phyloP scores from a whole-genome alignment of 495 filamentous ascomycete species.

The Daldinia concentrica region DNA sequence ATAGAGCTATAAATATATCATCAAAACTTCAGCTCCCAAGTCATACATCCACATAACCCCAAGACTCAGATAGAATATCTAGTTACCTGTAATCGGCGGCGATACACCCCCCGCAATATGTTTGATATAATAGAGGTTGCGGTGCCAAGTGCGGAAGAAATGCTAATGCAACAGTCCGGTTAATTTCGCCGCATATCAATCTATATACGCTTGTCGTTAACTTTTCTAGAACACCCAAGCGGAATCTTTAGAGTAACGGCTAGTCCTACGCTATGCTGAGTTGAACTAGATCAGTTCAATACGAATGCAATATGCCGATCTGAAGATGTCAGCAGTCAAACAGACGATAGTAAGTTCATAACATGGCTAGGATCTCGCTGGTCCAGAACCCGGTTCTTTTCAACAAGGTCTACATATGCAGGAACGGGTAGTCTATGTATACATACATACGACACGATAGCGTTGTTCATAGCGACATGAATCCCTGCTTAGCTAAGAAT shows the following conservation, averaged over 20 bases:
- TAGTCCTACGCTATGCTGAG: background rate
- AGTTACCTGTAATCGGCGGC: constrained; percentile 14
- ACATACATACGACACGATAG: constrained; percentile 3
- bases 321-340: constrained; percentile 33
- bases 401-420: constrained; percentile 2
- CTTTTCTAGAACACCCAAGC: constrained; percentile 29
- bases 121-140: constrained; percentile 12
- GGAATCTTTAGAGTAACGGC: background rate
- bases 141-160: constrained; percentile 33
- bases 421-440: constrained; percentile 6
- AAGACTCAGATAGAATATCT: background rate
- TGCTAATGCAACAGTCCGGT: constrained; percentile 28
- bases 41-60: background rate
- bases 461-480: constrained; percentile 26
- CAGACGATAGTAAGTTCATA: constrained; percentile 3
- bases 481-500: constrained; percentile 18
- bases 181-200: constrained; percentile 33
- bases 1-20: background rate
- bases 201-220: background rate
- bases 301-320: constrained; percentile 12
- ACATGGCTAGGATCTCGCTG: constrained; percentile 21
- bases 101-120: constrained; percentile 19
- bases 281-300: too few species aligned
- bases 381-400: background rate
- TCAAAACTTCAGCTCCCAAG: background rate